Evolutionary conservation across 1,284 basidiomycete species (phyloP), one percentile per base, ranked within the genome.

Genomic region (Puccinia coronata): DNA sequence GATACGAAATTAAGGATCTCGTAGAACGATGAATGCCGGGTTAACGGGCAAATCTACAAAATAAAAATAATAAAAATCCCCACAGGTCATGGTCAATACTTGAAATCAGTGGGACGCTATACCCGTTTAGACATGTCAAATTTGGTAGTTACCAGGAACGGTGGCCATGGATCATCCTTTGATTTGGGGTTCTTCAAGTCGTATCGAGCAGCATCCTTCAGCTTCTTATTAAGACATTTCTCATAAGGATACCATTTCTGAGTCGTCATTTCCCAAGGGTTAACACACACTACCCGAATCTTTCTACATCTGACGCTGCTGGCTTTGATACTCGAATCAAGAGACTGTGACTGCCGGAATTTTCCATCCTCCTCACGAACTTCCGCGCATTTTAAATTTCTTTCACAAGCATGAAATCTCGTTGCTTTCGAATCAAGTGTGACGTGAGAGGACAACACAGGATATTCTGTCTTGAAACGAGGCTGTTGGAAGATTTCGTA

Each of bases 371-470:
- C 39, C 14, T 65, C 74, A 18, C 31, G 16, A 55, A 51, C 59
- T 57, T 78, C 20, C 1, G 25, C 6, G 63, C 76, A 70, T 39
- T 61, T 25, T 18, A 25, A 34, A 51, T 51, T 36, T n/a, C 76
- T n/a, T 70, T 69, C 76, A 78, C 76, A 78, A 51, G 76, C 76
- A 57, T 78, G 76, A 36, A 78, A 78, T 34, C 76, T 49, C n/a
- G 63, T 78, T 12, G 0, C 14, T 0, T 53, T 14, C 25, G 25
- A 28, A 25, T 70, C 63, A 20, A 78, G 61, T 2, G 63, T 78
- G 16, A 78, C n/a, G 20, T 25, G 41, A 34, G 31, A 28, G 12
- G 23, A 36, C 25, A 78, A 65, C 23, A 55, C 31, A 39, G 76
- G 76, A 69, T 49, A 69, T 8, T 67, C 43, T 51, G 53, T 23